These are phyloP conservation scores for Globisporangium polare DNA, from an alignment of 352 stramenopile species.

Conservation along the genomic window DNA sequence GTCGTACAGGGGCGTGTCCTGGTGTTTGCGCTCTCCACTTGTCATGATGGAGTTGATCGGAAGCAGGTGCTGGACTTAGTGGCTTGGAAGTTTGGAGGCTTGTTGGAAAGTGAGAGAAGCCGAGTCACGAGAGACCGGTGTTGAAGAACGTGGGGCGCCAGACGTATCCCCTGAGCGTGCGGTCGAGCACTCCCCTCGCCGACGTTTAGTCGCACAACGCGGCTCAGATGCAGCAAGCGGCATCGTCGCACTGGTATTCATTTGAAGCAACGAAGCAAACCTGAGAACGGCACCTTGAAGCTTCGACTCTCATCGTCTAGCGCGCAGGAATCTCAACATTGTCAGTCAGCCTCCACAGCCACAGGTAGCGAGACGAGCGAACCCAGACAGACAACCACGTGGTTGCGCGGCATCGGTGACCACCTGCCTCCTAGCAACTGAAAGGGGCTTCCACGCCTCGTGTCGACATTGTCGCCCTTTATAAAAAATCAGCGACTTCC, in stretches of 20 bases:
- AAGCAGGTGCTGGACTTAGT: neutral
- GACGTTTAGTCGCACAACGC: constrained; percentile 2
- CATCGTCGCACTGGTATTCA: neutral
- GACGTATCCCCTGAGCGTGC: too few relatives aligned
- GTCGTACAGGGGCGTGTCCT: constrained; percentile 43
- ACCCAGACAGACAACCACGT: too few relatives aligned
- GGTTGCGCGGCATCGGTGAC: too few relatives aligned
- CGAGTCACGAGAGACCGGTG: too few relatives aligned
- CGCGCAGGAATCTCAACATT: neutral
- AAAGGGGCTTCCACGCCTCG: too few relatives aligned
- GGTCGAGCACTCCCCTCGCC: neutral
- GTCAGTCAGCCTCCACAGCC: too few relatives aligned
- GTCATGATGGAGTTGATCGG: constrained; percentile 8
- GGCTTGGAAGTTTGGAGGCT: neutral
- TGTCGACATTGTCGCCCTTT: neutral
- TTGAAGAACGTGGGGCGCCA: too few relatives aligned
- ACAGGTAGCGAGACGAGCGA: too few relatives aligned
- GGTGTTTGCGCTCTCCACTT: constrained; percentile 23
- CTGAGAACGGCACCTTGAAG: neutral
- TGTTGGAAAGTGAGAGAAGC: constrained; percentile 3
- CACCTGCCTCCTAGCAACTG: too few relatives aligned
- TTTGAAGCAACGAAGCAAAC: neutral
- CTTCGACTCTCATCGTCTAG: neutral
- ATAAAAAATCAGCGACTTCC: neutral
- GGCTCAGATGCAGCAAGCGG: neutral